Evolutionary conservation across 257 asterid species (phyloP).

Genomic region (Solanum boliviense): DNA sequence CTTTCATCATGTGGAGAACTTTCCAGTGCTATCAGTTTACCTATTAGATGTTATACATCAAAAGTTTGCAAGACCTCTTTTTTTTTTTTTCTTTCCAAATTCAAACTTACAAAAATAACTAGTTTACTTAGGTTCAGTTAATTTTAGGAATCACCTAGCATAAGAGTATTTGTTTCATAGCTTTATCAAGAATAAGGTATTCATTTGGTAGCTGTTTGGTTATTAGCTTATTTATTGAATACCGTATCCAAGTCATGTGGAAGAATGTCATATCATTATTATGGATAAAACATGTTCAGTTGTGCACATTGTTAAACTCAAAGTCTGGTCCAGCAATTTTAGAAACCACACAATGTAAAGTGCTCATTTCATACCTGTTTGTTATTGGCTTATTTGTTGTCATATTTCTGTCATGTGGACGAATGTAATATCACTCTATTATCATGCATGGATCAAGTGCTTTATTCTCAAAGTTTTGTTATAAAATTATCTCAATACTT

Average conservation of each 20-base stretch:
- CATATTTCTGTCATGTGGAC: background rate
- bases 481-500: background rate
- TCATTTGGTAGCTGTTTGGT: background rate
- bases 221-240: background rate
- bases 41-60: background rate
- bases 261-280: background rate
- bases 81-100: background rate
- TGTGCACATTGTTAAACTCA: background rate
- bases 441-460: background rate
- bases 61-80: background rate
- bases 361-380: background rate
- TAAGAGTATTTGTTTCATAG: background rate
- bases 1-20: background rate
- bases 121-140: background rate
- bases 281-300: background rate
- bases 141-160: background rate
- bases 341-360: background rate
- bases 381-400: background rate
- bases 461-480: background rate
- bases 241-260: background rate
- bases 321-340: background rate
- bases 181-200: background rate
- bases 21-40: background rate
- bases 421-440: background rate
- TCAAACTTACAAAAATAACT: background rate